phyloP scores from a whole-genome alignment of 495 filamentous ascomycete genomes.

The Aspergillus mulundensis region DNA sequence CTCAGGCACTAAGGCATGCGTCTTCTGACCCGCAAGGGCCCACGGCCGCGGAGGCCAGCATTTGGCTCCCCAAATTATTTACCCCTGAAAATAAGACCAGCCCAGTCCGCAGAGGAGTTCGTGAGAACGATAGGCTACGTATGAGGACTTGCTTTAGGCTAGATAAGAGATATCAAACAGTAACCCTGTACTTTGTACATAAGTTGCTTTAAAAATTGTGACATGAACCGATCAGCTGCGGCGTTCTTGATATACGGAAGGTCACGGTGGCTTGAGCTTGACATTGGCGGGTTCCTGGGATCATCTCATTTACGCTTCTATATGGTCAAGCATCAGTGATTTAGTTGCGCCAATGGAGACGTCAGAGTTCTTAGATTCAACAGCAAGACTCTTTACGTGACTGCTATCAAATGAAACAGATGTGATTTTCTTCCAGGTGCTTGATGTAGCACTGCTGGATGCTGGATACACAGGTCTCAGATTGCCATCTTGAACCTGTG shows the following conservation, averaged over 20 bases:
- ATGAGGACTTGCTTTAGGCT: too few relatives aligned
- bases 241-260: background rate
- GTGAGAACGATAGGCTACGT: background rate
- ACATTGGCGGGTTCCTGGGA: background rate
- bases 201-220: background rate
- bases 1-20: background rate
- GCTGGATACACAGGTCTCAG: constrained; percentile 8
- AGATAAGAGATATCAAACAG: too few relatives aligned
- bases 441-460: constrained; percentile 3
- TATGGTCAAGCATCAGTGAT: background rate
- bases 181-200: too few relatives aligned
- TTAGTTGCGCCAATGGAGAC: background rate
- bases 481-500: background rate
- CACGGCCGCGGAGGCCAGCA: constrained; percentile 17
- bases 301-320: background rate
- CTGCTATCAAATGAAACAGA: background rate
- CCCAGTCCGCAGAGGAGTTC: background rate
- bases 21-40: constrained; percentile 27
- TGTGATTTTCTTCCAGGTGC: background rate
- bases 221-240: background rate
- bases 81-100: constrained; percentile 18
- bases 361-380: background rate
- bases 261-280: background rate
- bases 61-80: constrained; percentile 28
- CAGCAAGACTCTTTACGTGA: background rate